These are phyloP conservation scores for Picea glauca DNA, from an alignment of 75 land plant genomes.

Conservation along the genomic window DNA sequence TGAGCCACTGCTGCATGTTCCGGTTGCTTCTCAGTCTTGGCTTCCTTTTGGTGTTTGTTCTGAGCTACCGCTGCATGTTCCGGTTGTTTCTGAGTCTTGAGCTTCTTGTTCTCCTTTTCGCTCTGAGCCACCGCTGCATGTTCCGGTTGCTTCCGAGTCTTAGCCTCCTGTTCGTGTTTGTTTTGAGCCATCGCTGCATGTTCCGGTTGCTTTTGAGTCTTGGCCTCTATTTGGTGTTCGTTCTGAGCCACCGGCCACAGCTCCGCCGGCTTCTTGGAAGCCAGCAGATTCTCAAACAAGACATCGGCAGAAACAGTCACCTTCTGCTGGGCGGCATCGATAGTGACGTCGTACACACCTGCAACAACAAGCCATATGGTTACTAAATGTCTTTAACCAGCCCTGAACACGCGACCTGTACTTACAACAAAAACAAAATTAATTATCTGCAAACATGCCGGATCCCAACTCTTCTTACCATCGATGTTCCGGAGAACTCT, in stretches of 20 bases:
- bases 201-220: too few relatives aligned
- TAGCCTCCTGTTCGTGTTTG: too few relatives aligned
- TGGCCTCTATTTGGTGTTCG: too few relatives aligned
- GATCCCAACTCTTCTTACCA: conserved; percentile 21
- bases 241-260: background rate
- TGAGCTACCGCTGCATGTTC: too few relatives aligned
- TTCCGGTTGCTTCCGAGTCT: too few relatives aligned
- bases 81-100: too few relatives aligned
- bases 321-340: conserved; percentile 27
- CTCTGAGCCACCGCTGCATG: too few relatives aligned
- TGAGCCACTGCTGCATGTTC: too few relatives aligned
- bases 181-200: too few relatives aligned
- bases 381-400: background rate
- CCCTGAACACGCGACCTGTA: background rate
- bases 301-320: conserved; percentile 25
- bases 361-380: background rate
- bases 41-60: too few relatives aligned
- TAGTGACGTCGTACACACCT: conserved; percentile 23
- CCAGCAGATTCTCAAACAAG: conserved; percentile 32
- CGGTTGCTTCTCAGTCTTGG: too few relatives aligned
- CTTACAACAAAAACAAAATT: background rate
- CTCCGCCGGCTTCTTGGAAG: conserved; percentile 25
- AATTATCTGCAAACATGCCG: background rate
- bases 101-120: too few relatives aligned
- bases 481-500: conserved; percentile 54